These are phyloP conservation scores for Zalerion maritima DNA, from an alignment of 495 filamentous ascomycete genomes.

Conservation along the genomic window DNA sequence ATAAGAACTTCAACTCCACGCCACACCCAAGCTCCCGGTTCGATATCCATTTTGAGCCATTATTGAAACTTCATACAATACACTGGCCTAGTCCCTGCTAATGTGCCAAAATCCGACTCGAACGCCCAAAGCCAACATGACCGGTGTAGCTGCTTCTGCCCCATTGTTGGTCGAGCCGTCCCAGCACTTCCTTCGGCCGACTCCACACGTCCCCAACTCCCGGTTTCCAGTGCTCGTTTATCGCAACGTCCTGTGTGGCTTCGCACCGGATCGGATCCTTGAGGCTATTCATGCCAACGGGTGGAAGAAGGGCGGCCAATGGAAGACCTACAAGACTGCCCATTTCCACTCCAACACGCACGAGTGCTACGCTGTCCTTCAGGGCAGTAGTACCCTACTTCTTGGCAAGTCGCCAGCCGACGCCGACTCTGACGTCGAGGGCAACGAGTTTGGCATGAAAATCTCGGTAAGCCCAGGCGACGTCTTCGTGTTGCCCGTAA, in stretches of 20 bases:
- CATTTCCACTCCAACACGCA: slow-evolving; percentile 26
- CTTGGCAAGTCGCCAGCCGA: slow-evolving; percentile 22
- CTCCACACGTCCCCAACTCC: slow-evolving; percentile 25
- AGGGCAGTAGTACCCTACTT: slow-evolving; percentile 16
- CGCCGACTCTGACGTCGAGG: slow-evolving; percentile 10
- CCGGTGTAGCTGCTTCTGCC: too few relatives aligned
- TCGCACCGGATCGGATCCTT: slow-evolving; percentile 10
- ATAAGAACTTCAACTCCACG: too few relatives aligned
- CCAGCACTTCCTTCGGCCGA: too few relatives aligned
- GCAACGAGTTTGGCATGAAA: too few relatives aligned
- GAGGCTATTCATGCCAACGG: slow-evolving; percentile 18
- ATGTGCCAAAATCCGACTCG: too few relatives aligned
- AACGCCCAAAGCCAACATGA: too few relatives aligned
- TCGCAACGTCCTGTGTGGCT: slow-evolving; percentile 16
- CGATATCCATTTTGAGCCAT: too few relatives aligned
- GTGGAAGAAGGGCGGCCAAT: slow-evolving; percentile 24
- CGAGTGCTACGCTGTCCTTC: slow-evolving; percentile 26
- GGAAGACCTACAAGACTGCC: slow-evolving; percentile 18
- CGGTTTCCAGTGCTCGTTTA: slow-evolving; percentile 24
- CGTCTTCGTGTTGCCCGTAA: slow-evolving; percentile 22
- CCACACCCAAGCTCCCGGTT: too few relatives aligned
- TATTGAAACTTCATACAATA: too few relatives aligned
- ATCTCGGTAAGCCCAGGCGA: slow-evolving; percentile 19
- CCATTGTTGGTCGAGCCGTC: too few relatives aligned
- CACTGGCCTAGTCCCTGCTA: too few relatives aligned